phyloP scores from a whole-genome alignment of 768 basidiomycete species.

The Phallus indusiatus region DNA sequence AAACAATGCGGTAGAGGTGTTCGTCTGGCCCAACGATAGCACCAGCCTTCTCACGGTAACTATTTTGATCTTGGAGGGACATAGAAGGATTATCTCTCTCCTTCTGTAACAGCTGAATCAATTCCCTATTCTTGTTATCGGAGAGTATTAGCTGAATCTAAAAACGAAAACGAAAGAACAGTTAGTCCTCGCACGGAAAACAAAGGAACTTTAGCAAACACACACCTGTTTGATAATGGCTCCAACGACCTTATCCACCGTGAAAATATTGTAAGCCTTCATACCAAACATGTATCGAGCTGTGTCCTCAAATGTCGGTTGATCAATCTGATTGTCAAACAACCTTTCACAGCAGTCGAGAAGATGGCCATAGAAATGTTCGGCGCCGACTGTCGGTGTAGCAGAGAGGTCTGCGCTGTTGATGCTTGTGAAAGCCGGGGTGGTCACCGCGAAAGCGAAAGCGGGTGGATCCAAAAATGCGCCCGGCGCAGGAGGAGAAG shows the following conservation, averaged over 20 bases:
- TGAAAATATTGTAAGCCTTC: constrained; percentile 83
- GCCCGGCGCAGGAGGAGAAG: constrained; percentile 18
- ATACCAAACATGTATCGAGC: constrained; percentile 82
- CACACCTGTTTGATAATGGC: constrained; percentile 81
- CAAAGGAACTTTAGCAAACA: neutral
- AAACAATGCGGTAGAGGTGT: constrained; percentile 71
- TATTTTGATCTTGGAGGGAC: constrained; percentile 64
- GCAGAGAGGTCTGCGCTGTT: neutral
- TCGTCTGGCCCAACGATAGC: constrained; percentile 67
- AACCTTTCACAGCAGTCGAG: constrained; percentile 82
- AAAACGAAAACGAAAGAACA: neutral
- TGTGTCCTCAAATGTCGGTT: constrained; percentile 80
- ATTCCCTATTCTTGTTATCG: constrained; percentile 62
- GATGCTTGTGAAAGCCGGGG: constrained; percentile 31
- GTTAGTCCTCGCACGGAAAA: neutral
- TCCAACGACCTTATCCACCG: constrained; percentile 85
- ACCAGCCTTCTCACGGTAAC: constrained; percentile 56
- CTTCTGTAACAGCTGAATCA: constrained; percentile 59
- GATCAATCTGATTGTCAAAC: constrained; percentile 90
- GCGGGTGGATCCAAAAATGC: constrained; percentile 22
- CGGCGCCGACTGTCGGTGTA: constrained; percentile 31
- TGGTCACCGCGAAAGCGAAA: constrained; percentile 14
- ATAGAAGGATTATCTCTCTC: constrained; percentile 51
- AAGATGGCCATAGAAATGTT: constrained; percentile 73
- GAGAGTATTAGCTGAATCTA: constrained; percentile 60